These are phyloP conservation scores for Neonectria sp. DNA, from an alignment of 2,329 filamentous ascomycete genomes.

Conservation along the genomic window DNA sequence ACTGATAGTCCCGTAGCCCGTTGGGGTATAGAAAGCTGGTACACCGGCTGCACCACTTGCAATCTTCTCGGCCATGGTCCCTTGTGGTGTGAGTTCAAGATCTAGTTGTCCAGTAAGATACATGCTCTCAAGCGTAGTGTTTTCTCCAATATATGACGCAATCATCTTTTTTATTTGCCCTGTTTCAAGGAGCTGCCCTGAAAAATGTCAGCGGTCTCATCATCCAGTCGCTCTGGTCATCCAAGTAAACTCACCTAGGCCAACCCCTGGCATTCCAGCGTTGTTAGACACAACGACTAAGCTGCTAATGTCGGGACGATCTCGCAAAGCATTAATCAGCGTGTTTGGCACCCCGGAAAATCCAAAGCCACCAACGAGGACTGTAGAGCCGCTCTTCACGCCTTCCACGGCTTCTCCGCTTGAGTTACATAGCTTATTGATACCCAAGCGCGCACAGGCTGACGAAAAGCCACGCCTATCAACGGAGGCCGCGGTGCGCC, in stretches of 20 bases:
- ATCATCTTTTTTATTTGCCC: slow-evolving; percentile 87
- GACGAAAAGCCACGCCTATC: neutral
- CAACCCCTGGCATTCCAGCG: slow-evolving; percentile 85
- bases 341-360: slow-evolving; percentile 88
- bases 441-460: slow-evolving; percentile 58
- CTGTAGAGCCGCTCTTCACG: slow-evolving; percentile 79
- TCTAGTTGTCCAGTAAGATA: neutral
- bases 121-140: neutral
- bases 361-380: slow-evolving; percentile 86
- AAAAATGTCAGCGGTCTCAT: slow-evolving; percentile 67
- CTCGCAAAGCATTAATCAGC: slow-evolving; percentile 78
- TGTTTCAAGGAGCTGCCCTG: slow-evolving; percentile 29
- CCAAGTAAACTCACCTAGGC: slow-evolving; percentile 68
- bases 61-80: slow-evolving; percentile 89
- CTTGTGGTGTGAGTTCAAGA: slow-evolving; percentile 79
- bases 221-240: no score
- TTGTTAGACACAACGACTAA: slow-evolving; percentile 94
- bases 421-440: slow-evolving; percentile 82
- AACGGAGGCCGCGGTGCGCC: no score
- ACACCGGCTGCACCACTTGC: slow-evolving; percentile 88
- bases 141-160: slow-evolving; percentile 65
- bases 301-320: slow-evolving; percentile 77
- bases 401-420: slow-evolving; percentile 78
- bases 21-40: slow-evolving; percentile 92
- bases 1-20: slow-evolving; percentile 82